phyloP scores from a whole-genome alignment of 2,329 filamentous ascomycete genomes.

The Alternaria angustiovoidea region DNA sequence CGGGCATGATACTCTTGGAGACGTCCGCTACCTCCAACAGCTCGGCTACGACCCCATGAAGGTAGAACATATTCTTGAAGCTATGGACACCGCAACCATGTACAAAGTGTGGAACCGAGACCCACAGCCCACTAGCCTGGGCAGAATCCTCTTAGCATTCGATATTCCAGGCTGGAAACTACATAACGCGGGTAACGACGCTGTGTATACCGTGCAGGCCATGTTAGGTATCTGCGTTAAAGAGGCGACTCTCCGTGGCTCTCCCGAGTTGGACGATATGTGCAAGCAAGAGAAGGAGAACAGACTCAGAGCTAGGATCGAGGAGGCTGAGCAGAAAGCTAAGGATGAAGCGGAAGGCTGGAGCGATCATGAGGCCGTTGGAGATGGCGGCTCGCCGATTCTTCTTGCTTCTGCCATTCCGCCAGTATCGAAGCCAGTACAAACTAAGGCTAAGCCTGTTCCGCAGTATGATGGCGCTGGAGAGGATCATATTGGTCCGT shows the following conservation, averaged over 20 bases:
- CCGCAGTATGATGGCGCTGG: constrained; percentile 7
- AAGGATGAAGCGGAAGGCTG: constrained; percentile 50
- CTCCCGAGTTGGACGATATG: constrained; percentile 32
- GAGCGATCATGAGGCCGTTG: constrained; percentile 46
- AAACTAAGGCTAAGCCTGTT: neutral
- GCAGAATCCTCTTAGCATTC: constrained; percentile 68
- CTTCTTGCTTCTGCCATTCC: constrained; percentile 21
- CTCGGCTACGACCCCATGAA: constrained; percentile 70
- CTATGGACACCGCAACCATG: constrained; percentile 76
- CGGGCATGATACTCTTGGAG: constrained; percentile 74
- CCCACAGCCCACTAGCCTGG: constrained; percentile 64
- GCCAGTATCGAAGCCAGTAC: constrained; percentile 6
- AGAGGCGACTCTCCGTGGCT: constrained; percentile 49
- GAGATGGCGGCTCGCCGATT: constrained; percentile 47
- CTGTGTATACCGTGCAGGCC: constrained; percentile 77
- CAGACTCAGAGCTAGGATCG: constrained; percentile 31
- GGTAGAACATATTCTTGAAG: constrained; percentile 66
- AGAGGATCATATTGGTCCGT: neutral
- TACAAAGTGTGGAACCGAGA: constrained; percentile 69
- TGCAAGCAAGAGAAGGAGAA: constrained; percentile 33
- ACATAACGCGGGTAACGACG: constrained; percentile 91
- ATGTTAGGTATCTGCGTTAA: constrained; percentile 70
- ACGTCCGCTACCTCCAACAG: constrained; percentile 71
- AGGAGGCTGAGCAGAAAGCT: constrained; percentile 51
- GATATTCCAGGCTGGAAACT: constrained; percentile 69